Conservation (phyloP, 257 asterid genomes). For the Ilex asprella region DNA sequence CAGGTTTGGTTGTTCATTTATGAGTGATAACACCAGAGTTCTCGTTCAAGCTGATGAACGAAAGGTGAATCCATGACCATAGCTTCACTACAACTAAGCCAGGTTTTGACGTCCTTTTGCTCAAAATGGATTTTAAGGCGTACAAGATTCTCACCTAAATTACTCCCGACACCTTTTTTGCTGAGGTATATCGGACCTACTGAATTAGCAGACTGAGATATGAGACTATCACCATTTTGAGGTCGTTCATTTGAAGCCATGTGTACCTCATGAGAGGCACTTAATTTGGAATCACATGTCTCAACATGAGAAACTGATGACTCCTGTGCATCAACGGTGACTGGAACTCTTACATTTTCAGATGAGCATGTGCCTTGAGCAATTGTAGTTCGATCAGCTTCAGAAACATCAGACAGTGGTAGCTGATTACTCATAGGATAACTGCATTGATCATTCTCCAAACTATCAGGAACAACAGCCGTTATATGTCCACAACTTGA, state of each 20-base stretch:
- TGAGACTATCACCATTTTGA: conserved; percentile 11
- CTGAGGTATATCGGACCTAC: conserved; percentile 8
- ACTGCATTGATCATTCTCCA: conserved; percentile 37
- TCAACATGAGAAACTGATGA: conserved; percentile 20
- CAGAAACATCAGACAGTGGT: conserved; percentile 26
- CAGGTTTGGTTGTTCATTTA: neutral
- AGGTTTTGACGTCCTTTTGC: conserved; percentile 8
- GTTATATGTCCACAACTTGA: conserved; percentile 28
- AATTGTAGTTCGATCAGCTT: conserved; percentile 20
- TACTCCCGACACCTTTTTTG: conserved; percentile 8
- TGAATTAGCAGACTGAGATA: conserved; percentile 3
- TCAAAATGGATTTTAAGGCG: conserved; percentile 7
- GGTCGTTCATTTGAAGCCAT: conserved; percentile 16
- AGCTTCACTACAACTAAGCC: conserved; percentile 11
- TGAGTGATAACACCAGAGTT: too few relatives aligned
- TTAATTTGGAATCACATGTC: conserved; percentile 25
- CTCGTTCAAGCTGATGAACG: neutral
- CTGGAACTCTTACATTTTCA: conserved; percentile 8
- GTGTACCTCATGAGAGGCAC: conserved; percentile 8
- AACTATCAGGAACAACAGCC: conserved; percentile 63
- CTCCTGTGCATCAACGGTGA: conserved; percentile 28
- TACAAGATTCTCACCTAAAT: conserved; percentile 4
- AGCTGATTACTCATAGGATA: conserved; percentile 22
- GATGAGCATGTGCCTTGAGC: conserved; percentile 15
- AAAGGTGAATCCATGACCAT: neutral